These are phyloP conservation scores for Glomus cerebriforme DNA, from an alignment of 192 early-diverging fungal species.

Conservation along the genomic window DNA sequence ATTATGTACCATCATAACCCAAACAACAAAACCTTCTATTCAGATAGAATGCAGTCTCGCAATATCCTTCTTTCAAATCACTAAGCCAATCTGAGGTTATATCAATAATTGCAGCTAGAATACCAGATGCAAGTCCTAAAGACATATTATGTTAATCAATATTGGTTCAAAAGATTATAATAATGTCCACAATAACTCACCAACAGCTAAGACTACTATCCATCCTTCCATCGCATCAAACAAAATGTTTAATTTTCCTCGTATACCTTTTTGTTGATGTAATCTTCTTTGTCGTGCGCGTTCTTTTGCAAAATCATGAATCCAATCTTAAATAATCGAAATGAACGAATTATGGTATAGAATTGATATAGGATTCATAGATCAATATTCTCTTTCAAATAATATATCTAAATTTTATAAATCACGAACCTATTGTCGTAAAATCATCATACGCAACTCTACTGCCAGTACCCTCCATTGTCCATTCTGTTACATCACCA, in stretches of 20 bases:
- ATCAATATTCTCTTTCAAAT: neutral
- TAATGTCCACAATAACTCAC: constrained; percentile 34
- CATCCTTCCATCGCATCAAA: constrained; percentile 85
- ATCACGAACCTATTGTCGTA: constrained; percentile 56
- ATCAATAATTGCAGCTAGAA: constrained; percentile 70
- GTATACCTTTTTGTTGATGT: constrained; percentile 53
- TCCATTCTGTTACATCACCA: constrained; percentile 45
- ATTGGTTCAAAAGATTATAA: constrained; percentile 34
- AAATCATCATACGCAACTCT: constrained; percentile 59
- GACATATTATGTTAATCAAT: constrained; percentile 44
- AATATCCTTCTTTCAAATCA: constrained; percentile 84
- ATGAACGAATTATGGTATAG: neutral
- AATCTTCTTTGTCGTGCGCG: constrained; percentile 64
- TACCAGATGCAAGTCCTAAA: constrained; percentile 51
- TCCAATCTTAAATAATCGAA: constrained; percentile 66
- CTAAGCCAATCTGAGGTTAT: constrained; percentile 81
- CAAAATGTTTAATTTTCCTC: constrained; percentile 61
- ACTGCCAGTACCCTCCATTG: constrained; percentile 47
- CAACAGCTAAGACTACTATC: constrained; percentile 78
- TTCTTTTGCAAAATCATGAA: constrained; percentile 87
- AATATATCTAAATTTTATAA: neutral
- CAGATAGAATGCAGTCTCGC: constrained; percentile 72
- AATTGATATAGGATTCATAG: neutral
- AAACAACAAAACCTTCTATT: constrained; percentile 82
- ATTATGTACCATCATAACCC: constrained; percentile 52